phyloP scores from a whole-genome alignment of 768 basidiomycete genomes.

The Boletus rufocinnamomeus region DNA sequence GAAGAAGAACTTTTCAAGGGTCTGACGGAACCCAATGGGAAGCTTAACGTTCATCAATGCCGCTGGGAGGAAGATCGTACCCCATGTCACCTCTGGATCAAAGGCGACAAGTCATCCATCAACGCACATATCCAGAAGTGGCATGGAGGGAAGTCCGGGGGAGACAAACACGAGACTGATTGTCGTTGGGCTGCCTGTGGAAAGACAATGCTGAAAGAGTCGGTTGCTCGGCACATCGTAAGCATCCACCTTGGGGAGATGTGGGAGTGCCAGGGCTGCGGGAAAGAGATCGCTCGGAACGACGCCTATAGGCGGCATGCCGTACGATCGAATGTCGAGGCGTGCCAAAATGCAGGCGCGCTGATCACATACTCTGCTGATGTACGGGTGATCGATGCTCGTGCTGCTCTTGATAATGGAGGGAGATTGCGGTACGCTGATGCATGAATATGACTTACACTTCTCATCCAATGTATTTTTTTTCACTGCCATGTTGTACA shows the following conservation, averaged over 20 bases:
- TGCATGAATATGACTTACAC: background rate
- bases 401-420: constrained; percentile 8
- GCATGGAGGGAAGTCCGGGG: constrained; percentile 12
- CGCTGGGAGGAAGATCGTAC: constrained; percentile 11
- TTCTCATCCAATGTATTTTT: no score
- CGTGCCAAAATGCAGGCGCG: constrained; percentile 10
- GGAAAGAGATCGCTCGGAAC: constrained; percentile 9
- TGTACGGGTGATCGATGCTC: constrained; percentile 6
- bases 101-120: constrained; percentile 16
- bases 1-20: constrained; percentile 14
- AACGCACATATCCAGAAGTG: constrained; percentile 21
- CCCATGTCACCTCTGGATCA: constrained; percentile 21
- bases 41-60: constrained; percentile 13
- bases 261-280: constrained; percentile 21
- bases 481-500: no score
- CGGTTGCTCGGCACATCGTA: constrained; percentile 20
- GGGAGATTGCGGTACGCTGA: background rate
- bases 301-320: constrained; percentile 16
- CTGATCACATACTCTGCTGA: constrained; percentile 11
- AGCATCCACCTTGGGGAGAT: constrained; percentile 19
- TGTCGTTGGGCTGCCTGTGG: constrained; percentile 22
- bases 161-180: constrained; percentile 8
- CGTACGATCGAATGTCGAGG: background rate
- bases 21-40: background rate
- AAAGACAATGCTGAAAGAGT: constrained; percentile 27